Evolutionary conservation across 164 flowering plant genomes (phyloP), one percentile per base, ranked within the genome.

Genomic region (Hamamelis virginiana): DNA sequence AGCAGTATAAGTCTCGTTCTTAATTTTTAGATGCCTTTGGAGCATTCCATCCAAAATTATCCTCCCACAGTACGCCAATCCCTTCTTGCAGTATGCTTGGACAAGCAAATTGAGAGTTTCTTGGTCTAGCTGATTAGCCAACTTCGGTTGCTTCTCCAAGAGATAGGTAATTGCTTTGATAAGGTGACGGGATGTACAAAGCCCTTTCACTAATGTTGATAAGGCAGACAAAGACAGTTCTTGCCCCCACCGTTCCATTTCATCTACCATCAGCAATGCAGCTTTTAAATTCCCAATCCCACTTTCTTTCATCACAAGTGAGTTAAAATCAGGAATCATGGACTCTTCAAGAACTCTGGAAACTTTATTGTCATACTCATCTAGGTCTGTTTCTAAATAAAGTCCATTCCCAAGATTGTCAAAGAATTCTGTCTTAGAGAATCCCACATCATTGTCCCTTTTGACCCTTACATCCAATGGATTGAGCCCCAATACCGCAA

Each of bases 321-420:
- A 64, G 72, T 87, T 81, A 61, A 87, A 87, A 76, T 91, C 87
- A 33, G 89, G 90, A 55, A 85, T 18, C 68, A 86, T 70, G 38
- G 90, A 77, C 64, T 85, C 86, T 23, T 86, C 79, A 61, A 92
- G 82, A 71, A 95, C 79, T 41, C 61, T 46, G 18, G 56, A 59
- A 13, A 92, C 22, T 45, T 57, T 78, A 61, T 67, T 80, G 65
- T 91, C 97, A 78, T 77, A 92, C 75, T 83, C 87, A 44, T 83
- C 85, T 11, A 81, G 0, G 69, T 92, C 85, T 33, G 97, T 79
- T 23, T 92, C 94, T 68, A 95, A 78, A 77, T 88, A 91, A 28
- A 92, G 90, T n/a, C 99, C 99, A 81, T 95, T 95, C 22, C 99
- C 97, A 63, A 91, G 83, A 58, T 65, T 62, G 79, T 95, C 99